phyloP scores from a whole-genome alignment of 108 stramenopile species.

The Skeletonema marinoi region DNA sequence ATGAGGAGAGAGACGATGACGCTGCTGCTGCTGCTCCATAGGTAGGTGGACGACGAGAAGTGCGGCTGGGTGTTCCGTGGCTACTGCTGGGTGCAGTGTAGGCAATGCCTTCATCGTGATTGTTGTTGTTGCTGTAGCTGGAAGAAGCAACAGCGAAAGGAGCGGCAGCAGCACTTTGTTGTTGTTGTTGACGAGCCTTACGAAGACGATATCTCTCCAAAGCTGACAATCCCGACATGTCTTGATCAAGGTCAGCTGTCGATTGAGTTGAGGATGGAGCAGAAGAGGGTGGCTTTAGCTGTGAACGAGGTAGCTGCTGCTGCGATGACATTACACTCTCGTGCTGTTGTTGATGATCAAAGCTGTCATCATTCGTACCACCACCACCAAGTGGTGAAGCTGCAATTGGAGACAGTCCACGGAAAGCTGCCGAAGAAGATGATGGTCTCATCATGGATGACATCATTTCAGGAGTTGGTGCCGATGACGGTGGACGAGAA shows the following conservation, averaged over 20 bases:
- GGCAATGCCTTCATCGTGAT: not conserved
- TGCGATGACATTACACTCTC: not conserved
- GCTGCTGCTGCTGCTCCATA: not conserved
- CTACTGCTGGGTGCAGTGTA: no score
- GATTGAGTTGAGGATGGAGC: not conserved
- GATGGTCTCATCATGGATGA: not conserved
- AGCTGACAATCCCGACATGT: conserved; percentile 32
- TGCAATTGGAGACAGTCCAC: conserved; percentile 3
- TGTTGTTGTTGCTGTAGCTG: not conserved
- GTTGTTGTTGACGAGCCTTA: not conserved
- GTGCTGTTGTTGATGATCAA: not conserved
- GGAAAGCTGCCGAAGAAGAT: not conserved
- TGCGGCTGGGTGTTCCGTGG: not conserved
- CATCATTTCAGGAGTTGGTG: not conserved
- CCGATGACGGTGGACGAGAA: not conserved
- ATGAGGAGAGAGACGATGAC: conserved; percentile 6
- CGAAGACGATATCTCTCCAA: conserved; percentile 34
- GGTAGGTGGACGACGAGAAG: conserved; percentile 1
- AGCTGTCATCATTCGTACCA: not conserved
- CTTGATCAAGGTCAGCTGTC: conserved; percentile 19
- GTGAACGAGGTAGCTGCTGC: not conserved
- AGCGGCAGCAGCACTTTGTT: not conserved
- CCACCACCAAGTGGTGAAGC: not conserved
- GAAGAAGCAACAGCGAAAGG: not conserved
- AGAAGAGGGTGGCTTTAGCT: conserved; percentile 11